Conservation (phyloP, 1,284 basidiomycete species). For the Cryptococcus wingfieldii region DNA sequence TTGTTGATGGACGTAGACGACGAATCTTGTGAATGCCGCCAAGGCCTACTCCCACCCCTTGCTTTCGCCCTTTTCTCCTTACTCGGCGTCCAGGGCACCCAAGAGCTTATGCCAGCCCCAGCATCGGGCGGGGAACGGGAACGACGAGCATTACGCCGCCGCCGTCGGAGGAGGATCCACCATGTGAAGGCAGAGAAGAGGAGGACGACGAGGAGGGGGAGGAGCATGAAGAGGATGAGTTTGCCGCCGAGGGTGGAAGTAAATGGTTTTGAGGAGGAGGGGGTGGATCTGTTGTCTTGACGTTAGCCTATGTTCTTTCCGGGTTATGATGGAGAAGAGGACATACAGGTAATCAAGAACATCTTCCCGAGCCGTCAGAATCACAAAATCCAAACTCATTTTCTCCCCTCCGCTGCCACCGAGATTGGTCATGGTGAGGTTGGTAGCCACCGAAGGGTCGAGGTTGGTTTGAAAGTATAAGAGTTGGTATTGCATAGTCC, state of each 20-base stretch:
- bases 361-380: slow-evolving; percentile 21
- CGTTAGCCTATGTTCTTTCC: too few relatives aligned
- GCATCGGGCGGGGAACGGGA: too few relatives aligned
- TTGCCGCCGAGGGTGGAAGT: slow-evolving; percentile 22
- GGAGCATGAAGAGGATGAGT: slow-evolving; percentile 16
- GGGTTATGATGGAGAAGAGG: background rate
- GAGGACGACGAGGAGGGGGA: slow-evolving; percentile 16
- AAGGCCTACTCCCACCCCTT: background rate
- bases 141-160: slow-evolving; percentile 7
- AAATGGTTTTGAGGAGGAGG: slow-evolving; percentile 5
- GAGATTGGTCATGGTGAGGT: slow-evolving; percentile 31
- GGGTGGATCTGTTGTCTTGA: too few relatives aligned
- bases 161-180: slow-evolving; percentile 10
- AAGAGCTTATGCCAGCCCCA: too few relatives aligned
- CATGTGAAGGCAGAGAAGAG: slow-evolving; percentile 1
- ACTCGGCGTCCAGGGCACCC: too few relatives aligned
- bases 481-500: slow-evolving; percentile 28
- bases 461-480: slow-evolving; percentile 32
- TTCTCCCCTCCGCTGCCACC: slow-evolving; percentile 6
- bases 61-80: too few relatives aligned
- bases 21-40: slow-evolving; percentile 1
- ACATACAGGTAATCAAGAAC: slow-evolving; percentile 3
- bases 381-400: slow-evolving; percentile 29
- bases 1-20: slow-evolving; percentile 1
- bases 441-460: slow-evolving; percentile 6